Evolutionary conservation across 148 eudicot genomes (phyloP), one percentile per base, ranked within the genome.

Genomic region (Simmondsia chinensis): DNA sequence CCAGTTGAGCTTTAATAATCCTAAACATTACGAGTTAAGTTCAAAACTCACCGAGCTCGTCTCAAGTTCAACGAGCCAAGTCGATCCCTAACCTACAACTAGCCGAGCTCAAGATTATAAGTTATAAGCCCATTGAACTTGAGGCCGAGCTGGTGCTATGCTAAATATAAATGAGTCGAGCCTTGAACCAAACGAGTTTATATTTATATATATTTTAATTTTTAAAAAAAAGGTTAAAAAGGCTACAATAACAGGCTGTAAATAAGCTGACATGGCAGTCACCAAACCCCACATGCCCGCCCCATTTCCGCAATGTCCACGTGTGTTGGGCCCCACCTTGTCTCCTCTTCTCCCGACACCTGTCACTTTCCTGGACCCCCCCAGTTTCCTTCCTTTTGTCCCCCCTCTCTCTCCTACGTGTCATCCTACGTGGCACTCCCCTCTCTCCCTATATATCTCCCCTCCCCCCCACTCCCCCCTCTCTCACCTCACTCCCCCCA

Each of bases 331-430:
- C 69, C 69, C 68, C 66, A 57, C 56, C 1, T 3, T 74, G 76
- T 70, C 67, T 60, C 71, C 73, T 37, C 7, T n/a, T n/a, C 3
- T 3, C 60, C 54, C 47, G 21, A 51, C 73, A 64, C 54, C 4
- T 23, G 46, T 37, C 70, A 24, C 53, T 50, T 48, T 48, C 75
- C 57, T 45, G 27, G 54, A 53, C 65, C 65, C 58, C 43, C 48
- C 33, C 68, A 48, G 54, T 56, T 70, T 65, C 63, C 70, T 58
- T 33, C 67, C 61, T 63, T 66, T 54, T 75, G 63, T 62, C 70
- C 53, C 59, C 24, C 45, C 20, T 13, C 60, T 62, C 55, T 48
- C 61, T 46, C 66, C 61, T 43, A 48, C 61, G 50, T 54, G 66
- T 29, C 56, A 41, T 25, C 51, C 42, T 54, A 66, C 66, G 61